Percentiles rank a stretch among this genome's conserved stretches.
phyloP scores from a whole-genome alignment of 129 eudicot species.

The Centella asiatica region DNA sequence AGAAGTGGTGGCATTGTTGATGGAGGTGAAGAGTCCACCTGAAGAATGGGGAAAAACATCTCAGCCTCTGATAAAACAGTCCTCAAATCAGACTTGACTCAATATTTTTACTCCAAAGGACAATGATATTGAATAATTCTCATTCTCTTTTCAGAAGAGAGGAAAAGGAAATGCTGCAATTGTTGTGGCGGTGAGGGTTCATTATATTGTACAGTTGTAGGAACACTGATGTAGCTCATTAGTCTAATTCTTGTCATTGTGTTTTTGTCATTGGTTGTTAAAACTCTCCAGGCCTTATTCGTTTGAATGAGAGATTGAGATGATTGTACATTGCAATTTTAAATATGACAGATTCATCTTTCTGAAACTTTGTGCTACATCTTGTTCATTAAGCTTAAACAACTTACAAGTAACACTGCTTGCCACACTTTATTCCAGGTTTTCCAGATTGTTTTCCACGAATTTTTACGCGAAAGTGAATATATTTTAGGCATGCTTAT shows the following conservation, averaged over 20 bases:
- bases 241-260: no score
- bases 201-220: constrained; percentile 37
- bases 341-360: not conserved
- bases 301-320: constrained; percentile 4
- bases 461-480: no score
- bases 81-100: constrained; percentile 61
- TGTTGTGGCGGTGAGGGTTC: constrained; percentile 24
- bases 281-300: not conserved
- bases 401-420: not conserved
- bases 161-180: constrained; percentile 16
- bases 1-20: constrained; percentile 83
- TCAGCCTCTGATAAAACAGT: constrained; percentile 84
- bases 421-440: not conserved
- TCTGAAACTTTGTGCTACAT: not conserved
- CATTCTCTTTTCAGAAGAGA: constrained; percentile 13
- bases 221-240: constrained; percentile 15
- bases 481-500: no score
- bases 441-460: not conserved
- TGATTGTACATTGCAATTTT: constrained; percentile 3
- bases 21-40: constrained; percentile 79
- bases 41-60: constrained; percentile 86
- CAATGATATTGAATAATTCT: constrained; percentile 12
- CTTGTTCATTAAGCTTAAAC: no score
- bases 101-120: constrained; percentile 17
- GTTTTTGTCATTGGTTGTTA: constrained; percentile 10